A percentile compares a stretch with the other conserved stretches of the same genome.
phyloP scores from a whole-genome alignment of 2,329 filamentous ascomycete genomes.

The Moelleriella libera region DNA sequence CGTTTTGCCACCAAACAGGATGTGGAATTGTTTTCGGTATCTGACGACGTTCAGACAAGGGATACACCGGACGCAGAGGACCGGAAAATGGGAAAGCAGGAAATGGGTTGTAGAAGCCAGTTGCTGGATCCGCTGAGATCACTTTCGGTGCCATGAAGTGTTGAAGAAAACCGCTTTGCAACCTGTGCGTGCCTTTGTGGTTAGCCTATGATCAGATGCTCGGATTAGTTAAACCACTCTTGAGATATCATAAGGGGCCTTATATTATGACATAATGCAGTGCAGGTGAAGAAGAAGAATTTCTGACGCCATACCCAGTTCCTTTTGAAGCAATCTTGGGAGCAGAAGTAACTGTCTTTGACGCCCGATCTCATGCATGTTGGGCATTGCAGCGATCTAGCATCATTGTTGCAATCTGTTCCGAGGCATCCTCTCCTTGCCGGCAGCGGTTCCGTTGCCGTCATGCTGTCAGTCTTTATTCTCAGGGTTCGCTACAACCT shows the following conservation, averaged over 20 bases:
- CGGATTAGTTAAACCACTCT: not conserved
- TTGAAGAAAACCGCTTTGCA: constrained; percentile 61
- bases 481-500: no score
- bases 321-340: constrained; percentile 96
- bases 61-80: constrained; percentile 71
- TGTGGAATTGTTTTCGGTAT: constrained; percentile 69
- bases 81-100: constrained; percentile 78
- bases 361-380: constrained; percentile 83
- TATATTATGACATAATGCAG: no score
- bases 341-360: constrained; percentile 90
- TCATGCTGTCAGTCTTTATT: no score
- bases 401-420: constrained; percentile 73
- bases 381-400: constrained; percentile 78
- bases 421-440: constrained; percentile 63
- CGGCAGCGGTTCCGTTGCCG: constrained; percentile 25
- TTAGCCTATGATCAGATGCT: constrained; percentile 39
- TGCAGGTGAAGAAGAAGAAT: no score
- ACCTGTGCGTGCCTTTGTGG: constrained; percentile 63
- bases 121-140: constrained; percentile 84
- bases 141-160: constrained; percentile 64
- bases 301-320: constrained; percentile 61
- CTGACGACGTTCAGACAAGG: constrained; percentile 55
- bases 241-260: no score
- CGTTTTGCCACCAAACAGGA: constrained; percentile 81
- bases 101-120: constrained; percentile 83